These are phyloP conservation scores for Termitomyces heimii DNA, from an alignment of 768 basidiomycete genomes.

Conservation along the genomic window DNA sequence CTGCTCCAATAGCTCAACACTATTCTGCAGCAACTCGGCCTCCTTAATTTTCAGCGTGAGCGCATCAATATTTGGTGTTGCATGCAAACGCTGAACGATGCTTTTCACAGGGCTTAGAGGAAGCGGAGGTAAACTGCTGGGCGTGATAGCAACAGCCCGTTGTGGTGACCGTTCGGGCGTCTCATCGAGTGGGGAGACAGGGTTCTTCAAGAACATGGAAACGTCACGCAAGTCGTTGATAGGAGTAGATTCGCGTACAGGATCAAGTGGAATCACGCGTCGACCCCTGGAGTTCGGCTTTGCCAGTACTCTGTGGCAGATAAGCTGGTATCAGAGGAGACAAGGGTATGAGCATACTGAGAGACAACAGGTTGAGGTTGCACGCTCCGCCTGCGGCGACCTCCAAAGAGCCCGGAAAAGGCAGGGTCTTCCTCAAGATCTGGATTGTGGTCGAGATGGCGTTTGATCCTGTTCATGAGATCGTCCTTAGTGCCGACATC, in stretches of 20 bases:
- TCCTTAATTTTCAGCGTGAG: conserved; percentile 26
- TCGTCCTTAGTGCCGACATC: conserved; percentile 61
- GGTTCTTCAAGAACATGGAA: conserved; percentile 45
- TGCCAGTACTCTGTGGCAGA: conserved; percentile 4
- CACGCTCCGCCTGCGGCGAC: conserved; percentile 35
- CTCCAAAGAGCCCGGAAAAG: conserved; percentile 49
- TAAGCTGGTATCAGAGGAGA: neutral
- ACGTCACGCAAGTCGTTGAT: conserved; percentile 43
- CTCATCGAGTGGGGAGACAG: conserved; percentile 30
- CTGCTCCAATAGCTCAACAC: conserved; percentile 28
- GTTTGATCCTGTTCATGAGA: conserved; percentile 54
- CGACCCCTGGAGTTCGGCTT: conserved; percentile 12
- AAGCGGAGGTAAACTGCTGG: conserved; percentile 33
- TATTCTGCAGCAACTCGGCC: conserved; percentile 29
- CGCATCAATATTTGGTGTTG: conserved; percentile 22
- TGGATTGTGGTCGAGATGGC: conserved; percentile 53
- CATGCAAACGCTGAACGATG: conserved; percentile 28
- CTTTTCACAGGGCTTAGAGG: conserved; percentile 34
- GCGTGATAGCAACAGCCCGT: conserved; percentile 19
- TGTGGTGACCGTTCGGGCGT: conserved; percentile 22
- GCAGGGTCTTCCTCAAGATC: conserved; percentile 48
- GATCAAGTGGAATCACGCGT: conserved; percentile 27
- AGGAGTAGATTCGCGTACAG: conserved; percentile 43
- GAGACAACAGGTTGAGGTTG: conserved; percentile 25
- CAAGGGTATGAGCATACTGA: neutral